Percentiles rank a stretch among this genome's conserved stretches.
phyloP scores from a whole-genome alignment of 345 rosid genomes.

The Populus ilicifolia region DNA sequence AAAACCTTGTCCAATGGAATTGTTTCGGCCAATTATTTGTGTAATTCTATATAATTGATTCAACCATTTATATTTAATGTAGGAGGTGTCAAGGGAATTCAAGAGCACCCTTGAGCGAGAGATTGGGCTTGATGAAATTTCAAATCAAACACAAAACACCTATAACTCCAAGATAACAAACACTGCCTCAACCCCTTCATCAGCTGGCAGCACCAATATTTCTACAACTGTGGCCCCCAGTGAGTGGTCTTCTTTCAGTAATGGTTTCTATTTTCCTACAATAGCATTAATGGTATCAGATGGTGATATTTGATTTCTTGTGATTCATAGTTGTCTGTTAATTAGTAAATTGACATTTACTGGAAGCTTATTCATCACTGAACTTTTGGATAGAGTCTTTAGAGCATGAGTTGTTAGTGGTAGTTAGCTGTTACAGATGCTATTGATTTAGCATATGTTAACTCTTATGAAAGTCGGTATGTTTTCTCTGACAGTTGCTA shows the following conservation, averaged over 20 bases:
- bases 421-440: no score
- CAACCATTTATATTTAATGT: not conserved
- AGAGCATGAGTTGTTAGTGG: not conserved
- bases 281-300: not conserved
- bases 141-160: conserved; percentile 30
- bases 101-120: conserved; percentile 90
- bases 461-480: not conserved
- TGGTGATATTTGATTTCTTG: not conserved
- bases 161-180: conserved; percentile 41
- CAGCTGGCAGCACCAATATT: conserved; percentile 31
- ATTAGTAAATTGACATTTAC: no score
- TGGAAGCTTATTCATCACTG: not conserved
- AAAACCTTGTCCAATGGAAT: not conserved
- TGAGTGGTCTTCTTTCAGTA: conserved; percentile 35
- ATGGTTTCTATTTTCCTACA: not conserved
- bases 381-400: not conserved
- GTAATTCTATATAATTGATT: not conserved
- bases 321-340: not conserved
- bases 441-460: not conserved
- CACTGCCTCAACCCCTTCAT: conserved; percentile 36
- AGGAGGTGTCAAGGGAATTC: conserved; percentile 96
- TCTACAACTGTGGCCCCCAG: conserved; percentile 43
- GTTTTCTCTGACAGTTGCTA: not conserved
- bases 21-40: not conserved
- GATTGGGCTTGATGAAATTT: conserved; percentile 71